Evolutionary conservation across 2,329 filamentous ascomycete species (phyloP).

Genomic region (Aspergillus intermedius): DNA sequence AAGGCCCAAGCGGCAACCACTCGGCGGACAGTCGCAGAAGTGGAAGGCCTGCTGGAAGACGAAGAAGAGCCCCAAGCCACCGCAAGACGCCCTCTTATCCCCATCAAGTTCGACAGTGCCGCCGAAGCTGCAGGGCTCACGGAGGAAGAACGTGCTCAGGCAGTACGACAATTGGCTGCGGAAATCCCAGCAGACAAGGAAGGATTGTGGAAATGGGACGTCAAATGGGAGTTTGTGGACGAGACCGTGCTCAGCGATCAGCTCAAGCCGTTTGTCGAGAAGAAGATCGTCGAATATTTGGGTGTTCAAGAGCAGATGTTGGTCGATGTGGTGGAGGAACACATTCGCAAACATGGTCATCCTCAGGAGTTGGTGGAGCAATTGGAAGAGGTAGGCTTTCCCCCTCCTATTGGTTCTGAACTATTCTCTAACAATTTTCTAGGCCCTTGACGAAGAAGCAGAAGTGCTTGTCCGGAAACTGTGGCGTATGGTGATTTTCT

Average conservation of each 20-base stretch:
- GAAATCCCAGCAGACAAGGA: slow-evolving; percentile 85
- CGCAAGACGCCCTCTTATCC: slow-evolving; percentile 68
- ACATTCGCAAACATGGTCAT: slow-evolving; percentile 66
- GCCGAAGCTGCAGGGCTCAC: slow-evolving; percentile 62
- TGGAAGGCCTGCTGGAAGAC: slow-evolving; percentile 90
- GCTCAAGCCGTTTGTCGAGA: slow-evolving; percentile 89
- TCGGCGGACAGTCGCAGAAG: slow-evolving; percentile 80
- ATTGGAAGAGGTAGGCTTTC: slow-evolving; percentile 65
- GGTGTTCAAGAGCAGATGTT: slow-evolving; percentile 95
- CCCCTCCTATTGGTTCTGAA: background rate
- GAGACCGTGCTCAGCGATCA: slow-evolving; percentile 75
- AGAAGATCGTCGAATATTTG: slow-evolving; percentile 95
- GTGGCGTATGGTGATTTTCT: slow-evolving; percentile 98
- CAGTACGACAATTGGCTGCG: slow-evolving; percentile 71
- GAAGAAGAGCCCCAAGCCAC: slow-evolving; percentile 73
- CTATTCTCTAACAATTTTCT: slow-evolving; percentile 26
- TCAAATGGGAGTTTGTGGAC: slow-evolving; percentile 89
- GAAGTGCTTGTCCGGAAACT: slow-evolving; percentile 92
- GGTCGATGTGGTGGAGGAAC: slow-evolving; percentile 85
- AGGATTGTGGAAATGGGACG: slow-evolving; percentile 83
- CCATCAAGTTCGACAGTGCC: slow-evolving; percentile 72
- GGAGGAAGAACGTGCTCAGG: slow-evolving; percentile 80
- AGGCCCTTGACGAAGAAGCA: slow-evolving; percentile 90
- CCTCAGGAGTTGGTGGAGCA: slow-evolving; percentile 80
- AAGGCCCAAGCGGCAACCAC: slow-evolving; percentile 54